A percentile compares a stretch with the other conserved stretches of the same genome.
Conservation (phyloP, 2,329 filamentous ascomycete genomes). For the Fusarium sp. region DNA sequence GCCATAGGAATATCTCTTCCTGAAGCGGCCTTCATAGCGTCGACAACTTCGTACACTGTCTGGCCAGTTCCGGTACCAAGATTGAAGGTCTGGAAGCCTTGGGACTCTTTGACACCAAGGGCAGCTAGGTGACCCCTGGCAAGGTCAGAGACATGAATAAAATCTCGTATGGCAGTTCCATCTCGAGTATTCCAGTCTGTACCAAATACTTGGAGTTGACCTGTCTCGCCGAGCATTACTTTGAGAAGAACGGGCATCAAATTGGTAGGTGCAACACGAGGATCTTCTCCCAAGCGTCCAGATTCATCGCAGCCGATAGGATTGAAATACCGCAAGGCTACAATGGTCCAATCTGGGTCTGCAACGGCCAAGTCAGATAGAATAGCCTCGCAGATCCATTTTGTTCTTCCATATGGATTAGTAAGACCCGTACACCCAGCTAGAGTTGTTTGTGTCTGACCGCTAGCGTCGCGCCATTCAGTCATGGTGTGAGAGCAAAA, state of each 20-base stretch:
- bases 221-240: conserved; percentile 66
- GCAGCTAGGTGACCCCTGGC: conserved; percentile 74
- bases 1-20: background rate
- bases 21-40: background rate
- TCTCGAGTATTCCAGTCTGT: conserved; percentile 74
- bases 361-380: conserved; percentile 71
- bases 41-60: conserved; percentile 5
- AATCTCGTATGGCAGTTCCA: conserved; percentile 75
- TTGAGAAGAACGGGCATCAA: conserved; percentile 45
- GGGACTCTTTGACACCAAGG: conserved; percentile 52
- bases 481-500: conserved; percentile 56
- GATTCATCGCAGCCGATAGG: conserved; percentile 75
- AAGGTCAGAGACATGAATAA: conserved; percentile 75
- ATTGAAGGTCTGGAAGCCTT: conserved; percentile 58
- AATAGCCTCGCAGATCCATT: conserved; percentile 77
- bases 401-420: conserved; percentile 70
- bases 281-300: conserved; percentile 73
- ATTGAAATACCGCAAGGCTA: conserved; percentile 75
- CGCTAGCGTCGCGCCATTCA: conserved; percentile 54
- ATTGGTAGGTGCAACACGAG: conserved; percentile 46
- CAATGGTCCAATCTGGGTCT: conserved; percentile 72
- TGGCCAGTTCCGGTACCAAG: conserved; percentile 59
- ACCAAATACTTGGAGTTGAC: conserved; percentile 61
- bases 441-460: background rate
- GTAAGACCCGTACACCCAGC: background rate